Conservation (phyloP, 1,284 basidiomycete species). For the Leccinum solheimii region DNA sequence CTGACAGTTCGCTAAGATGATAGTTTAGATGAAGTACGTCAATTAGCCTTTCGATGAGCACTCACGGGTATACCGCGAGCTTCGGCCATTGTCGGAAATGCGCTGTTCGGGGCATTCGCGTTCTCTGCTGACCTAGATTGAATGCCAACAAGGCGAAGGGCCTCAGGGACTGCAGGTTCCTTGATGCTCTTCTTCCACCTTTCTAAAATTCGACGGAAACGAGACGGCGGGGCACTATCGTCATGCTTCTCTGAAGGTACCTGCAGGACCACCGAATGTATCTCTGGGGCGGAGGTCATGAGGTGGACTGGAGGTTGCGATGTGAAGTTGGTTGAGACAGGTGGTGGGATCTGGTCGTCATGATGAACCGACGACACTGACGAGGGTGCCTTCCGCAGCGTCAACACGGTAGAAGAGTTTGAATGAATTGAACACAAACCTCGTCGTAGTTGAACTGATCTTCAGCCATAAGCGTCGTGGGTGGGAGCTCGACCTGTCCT, state of each 20-base stretch:
- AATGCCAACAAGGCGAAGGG: background rate
- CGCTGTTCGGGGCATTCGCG: no score
- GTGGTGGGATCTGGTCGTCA: background rate
- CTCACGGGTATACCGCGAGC: no score
- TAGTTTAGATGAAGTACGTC: no score
- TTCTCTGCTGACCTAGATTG: background rate
- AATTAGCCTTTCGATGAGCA: no score
- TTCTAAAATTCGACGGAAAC: background rate
- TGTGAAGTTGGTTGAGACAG: background rate
- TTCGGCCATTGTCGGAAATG: no score
- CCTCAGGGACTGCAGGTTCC: background rate
- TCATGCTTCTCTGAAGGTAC: background rate
- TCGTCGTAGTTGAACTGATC: no score
- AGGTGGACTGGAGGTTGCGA: background rate
- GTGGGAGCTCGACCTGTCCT: no score
- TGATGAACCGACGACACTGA: background rate
- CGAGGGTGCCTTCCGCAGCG: background rate
- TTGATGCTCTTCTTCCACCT: background rate
- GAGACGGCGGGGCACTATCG: background rate
- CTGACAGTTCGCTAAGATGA: no score
- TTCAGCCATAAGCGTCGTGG: no score
- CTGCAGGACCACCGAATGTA: background rate
- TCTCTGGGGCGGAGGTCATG: background rate
- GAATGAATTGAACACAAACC: no score
- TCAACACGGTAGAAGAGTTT: background rate